Conservation (phyloP, 768 basidiomycete genomes). For the Cyclocybe cylindracea region DNA sequence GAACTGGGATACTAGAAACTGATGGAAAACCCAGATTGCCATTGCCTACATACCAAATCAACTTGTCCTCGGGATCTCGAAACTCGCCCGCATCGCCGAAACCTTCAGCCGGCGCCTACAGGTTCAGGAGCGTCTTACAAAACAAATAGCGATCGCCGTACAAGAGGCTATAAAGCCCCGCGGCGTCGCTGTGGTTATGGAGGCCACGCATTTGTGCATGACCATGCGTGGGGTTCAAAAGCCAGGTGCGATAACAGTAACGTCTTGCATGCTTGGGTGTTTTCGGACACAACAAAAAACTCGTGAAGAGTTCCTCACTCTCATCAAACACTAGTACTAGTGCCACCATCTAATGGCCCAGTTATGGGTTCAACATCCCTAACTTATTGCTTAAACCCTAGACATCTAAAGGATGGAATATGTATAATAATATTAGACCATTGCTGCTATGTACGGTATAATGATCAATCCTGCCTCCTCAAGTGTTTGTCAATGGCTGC, state of each 20-base stretch:
- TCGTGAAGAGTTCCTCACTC: conserved; percentile 91
- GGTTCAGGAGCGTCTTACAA: conserved; percentile 96
- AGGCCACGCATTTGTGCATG: conserved; percentile 98
- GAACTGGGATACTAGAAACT: conserved; percentile 18
- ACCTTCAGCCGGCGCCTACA: conserved; percentile 95
- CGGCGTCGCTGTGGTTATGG: conserved; percentile 99
- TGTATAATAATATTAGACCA: conserved; percentile 13
- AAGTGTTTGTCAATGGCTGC: conserved; percentile 58
- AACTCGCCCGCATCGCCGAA: conserved; percentile 95
- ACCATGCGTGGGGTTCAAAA: conserved; percentile 99
- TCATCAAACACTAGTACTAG: conserved; percentile 55
- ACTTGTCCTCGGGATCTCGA: conserved; percentile 92
- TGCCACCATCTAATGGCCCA: background rate
- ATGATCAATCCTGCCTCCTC: conserved; percentile 54
- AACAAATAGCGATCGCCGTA: conserved; percentile 97
- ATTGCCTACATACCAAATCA: conserved; percentile 98
- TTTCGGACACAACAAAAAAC: conserved; percentile 99
- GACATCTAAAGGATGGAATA: background rate
- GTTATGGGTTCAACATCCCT: conserved; percentile 9
- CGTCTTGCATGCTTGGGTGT: conserved; percentile 97
- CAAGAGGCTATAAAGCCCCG: conserved; percentile 97
- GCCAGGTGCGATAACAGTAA: conserved; percentile 92
- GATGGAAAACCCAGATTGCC: conserved; percentile 63
- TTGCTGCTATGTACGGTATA: conserved; percentile 7
- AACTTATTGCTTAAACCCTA: conserved; percentile 11